Evolutionary conservation across 2,329 filamentous ascomycete genomes (phyloP), one percentile per base, ranked within the genome.

Genomic region (Nigrospora oryzae): DNA sequence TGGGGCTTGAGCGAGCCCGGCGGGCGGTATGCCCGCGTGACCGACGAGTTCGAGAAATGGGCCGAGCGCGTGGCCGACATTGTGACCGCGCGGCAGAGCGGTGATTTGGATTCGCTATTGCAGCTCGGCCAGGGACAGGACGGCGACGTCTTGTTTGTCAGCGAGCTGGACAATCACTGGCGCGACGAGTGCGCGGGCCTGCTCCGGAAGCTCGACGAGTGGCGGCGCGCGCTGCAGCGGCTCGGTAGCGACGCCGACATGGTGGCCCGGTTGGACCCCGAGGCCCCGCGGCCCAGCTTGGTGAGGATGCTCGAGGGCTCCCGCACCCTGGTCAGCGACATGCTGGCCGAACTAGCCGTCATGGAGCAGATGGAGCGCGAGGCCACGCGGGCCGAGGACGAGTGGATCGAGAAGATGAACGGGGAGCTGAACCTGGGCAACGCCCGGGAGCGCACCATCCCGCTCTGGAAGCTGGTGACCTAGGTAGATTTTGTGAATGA

Each of bases 361-460:
- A 85, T 86, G 81, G 70, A 70, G 45, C 69, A 73, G 53, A 75
- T 86, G 45, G 79, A 83, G 62, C 64, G 63, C 39, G 77, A 79
- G 52, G 74, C 77, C 5, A 60, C 79, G 43, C 63, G 61, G 39
- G 67, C 71, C 38, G 82, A 86, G 60, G 69, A 70, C 45, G 67
- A 66, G 36, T 84, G 81, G 77, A 75, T 85, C 37, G 68, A 68
- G 58, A 63, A 56, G 46, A 72, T 77, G 64, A 79, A 74, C 53
- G 57, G 67, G 40, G 63, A 64, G 17, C 47, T 58, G 34, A 52
- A 56, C 41, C 57, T 44, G 11, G 67, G 64, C 5, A 61, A 64
- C 11, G 60, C 59, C 14, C 30, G 28, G 34, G 49, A 51, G 12
- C 52, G 48, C 33, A 53, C 59, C 33, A 53, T 57, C 12, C 55